Percentiles rank a stretch among this genome's conserved stretches.
Evolutionary conservation across 2,329 filamentous ascomycete genomes (phyloP).

Genomic region (Drechmeria coniospora): DNA sequence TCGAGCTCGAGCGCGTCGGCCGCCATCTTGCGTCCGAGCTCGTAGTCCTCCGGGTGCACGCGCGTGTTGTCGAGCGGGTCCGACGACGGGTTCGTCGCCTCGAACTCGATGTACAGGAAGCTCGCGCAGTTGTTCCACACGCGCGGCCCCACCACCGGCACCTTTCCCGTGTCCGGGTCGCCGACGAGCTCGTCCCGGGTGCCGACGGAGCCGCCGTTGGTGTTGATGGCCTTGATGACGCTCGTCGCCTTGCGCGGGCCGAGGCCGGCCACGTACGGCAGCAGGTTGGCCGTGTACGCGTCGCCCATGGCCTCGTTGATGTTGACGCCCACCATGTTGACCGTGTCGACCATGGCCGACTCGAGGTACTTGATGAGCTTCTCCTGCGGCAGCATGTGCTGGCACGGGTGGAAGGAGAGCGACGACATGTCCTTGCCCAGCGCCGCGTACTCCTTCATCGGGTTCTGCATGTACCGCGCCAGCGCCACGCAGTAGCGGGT

Average conservation of each 20-base stretch:
- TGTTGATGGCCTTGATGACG: conserved; percentile 61
- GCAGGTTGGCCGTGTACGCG: conserved; percentile 65
- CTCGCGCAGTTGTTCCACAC: conserved; percentile 97
- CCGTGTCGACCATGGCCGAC: conserved; percentile 96
- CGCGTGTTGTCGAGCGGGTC: conserved; percentile 94
- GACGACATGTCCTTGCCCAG: conserved; percentile 79
- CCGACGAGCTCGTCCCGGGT: conserved; percentile 80
- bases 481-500: conserved; percentile 82
- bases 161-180: conserved; percentile 63
- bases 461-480: conserved; percentile 85
- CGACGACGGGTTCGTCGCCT: conserved; percentile 63
- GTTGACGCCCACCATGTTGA: conserved; percentile 90
- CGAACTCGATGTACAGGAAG: conserved; percentile 82
- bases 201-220: conserved; percentile 73
- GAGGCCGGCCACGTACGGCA: conserved; percentile 82
- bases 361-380: conserved; percentile 78
- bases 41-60: conserved; percentile 96
- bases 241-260: conserved; percentile 83
- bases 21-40: conserved; percentile 94
- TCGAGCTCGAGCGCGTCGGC: conserved; percentile 92
- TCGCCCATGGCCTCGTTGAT: conserved; percentile 83
- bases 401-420: conserved; percentile 76
- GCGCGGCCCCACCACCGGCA: conserved; percentile 69
- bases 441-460: conserved; percentile 90
- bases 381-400: conserved; percentile 75